Evolutionary conservation across 2,329 filamentous ascomycete species (phyloP), one percentile per base, ranked within the genome.

Genomic region (Talaromyces sp.): DNA sequence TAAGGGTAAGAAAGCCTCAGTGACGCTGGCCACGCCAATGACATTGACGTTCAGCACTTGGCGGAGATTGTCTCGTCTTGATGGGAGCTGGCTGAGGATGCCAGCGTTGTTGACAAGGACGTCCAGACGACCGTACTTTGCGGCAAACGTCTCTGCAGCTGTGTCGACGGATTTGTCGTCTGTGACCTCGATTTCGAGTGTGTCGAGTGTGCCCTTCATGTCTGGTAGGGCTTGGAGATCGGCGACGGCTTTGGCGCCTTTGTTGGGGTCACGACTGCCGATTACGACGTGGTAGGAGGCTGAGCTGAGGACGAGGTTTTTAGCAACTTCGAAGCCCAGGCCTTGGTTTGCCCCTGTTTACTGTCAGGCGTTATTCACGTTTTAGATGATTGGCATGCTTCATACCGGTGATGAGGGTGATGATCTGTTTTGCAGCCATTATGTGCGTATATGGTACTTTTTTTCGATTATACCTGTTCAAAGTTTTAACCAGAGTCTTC

Each of bases 131-230:
- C 71, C 87, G 69, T 87, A 85, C 67, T 85, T 86, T 59, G 80
- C 75, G 8, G 83, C 83, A 22, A 85, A 81, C 63, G 83, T 81
- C 70, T 89, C 85, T 11, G 83, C 83, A 47, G 83, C 81, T 56
- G 85, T 80, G 71, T 88, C 82, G 65, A 82, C 72, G 11, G 72
- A 84, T 67, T 79, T 78, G 70, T 82, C 81, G 10, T 81, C 82
- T 22, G 83, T 79, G 34, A 84, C 83, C 15, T 84, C 83, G 25
- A 85, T 78, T 5, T 73, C 70, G 40, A 73, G 54, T 1, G 67
- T 47, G 22, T 69, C 64, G 11, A 70, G 65, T 0, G 54, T 63
- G 53, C 65, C 63, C 40, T 67, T 67, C 36, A 67, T 49, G 22
- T 59, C 54, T 6, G 63, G 49, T 2, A 63, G 54, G 25, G 58